A percentile compares a stretch with the other conserved stretches of the same genome.
Evolutionary conservation across 352 stramenopile genomes (phyloP).

Genomic region (Phytophthora kernoviae): DNA sequence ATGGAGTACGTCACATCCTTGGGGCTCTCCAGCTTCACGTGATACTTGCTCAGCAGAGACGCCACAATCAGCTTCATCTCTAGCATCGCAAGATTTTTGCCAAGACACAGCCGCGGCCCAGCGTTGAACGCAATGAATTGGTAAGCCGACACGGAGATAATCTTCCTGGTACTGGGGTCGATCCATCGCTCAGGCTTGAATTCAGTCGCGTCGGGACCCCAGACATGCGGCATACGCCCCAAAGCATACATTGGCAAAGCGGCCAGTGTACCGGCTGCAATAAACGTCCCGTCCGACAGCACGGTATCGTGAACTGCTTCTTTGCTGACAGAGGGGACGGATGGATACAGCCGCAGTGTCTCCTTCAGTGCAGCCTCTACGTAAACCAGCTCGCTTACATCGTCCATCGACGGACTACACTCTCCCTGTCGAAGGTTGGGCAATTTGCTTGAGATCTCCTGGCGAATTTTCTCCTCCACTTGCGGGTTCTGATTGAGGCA

Average conservation of each 20-base stretch:
- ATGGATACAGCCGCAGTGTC: conserved; percentile 68
- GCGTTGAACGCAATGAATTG: conserved; percentile 79
- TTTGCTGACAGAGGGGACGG: conserved; percentile 50
- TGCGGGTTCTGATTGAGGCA: conserved; percentile 53
- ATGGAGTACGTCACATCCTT: conserved; percentile 55
- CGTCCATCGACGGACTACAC: conserved; percentile 39
- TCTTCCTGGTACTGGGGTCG: conserved; percentile 38
- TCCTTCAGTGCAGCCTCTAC: conserved; percentile 60
- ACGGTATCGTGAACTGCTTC: conserved; percentile 27
- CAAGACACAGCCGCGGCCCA: conserved; percentile 71
- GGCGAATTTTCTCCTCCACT: conserved; percentile 48
- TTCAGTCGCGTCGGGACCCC: conserved; percentile 55
- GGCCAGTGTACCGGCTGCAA: conserved; percentile 39
- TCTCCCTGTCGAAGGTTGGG: conserved; percentile 6
- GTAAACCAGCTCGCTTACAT: conserved; percentile 50
- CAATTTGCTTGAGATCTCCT: conserved; percentile 44
- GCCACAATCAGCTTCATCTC: conserved; percentile 83
- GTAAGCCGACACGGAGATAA: conserved; percentile 47
- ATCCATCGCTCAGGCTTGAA: conserved; percentile 79
- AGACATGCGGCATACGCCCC: conserved; percentile 60
- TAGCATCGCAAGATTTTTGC: conserved; percentile 76
- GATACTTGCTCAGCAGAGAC: conserved; percentile 63
- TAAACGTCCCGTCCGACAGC: conserved; percentile 62
- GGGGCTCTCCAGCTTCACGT: conserved; percentile 39
- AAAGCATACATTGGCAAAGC: conserved; percentile 56